Base-by-base conservation (phyloP, 257 asterid species). In the Scutellaria minor region DNA sequence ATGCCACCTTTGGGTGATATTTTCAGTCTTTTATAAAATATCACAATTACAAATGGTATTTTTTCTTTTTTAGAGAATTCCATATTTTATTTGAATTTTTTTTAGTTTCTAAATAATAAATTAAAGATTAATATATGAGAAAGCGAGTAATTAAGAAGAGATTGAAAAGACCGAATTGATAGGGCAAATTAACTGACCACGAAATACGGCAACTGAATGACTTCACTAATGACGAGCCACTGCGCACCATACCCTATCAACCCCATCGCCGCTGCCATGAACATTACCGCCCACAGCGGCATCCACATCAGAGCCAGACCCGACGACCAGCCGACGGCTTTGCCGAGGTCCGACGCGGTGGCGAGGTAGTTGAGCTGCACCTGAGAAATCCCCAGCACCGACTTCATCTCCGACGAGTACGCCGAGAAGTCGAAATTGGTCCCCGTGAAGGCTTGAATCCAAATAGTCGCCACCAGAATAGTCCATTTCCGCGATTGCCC, bases 361-460 rank as follows among this genome's bases (percentile, higher is more conserved):
- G 98, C 96, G 0, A 93, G 86, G 15, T 90, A 90, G 70, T 86
- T 93, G 61, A 93, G 90, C 81, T 90, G 97, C 60, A 90, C 88
- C 84, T 90, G 98, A 8, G 97, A 89, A n/a, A 93, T 65, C 2
- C 89, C 85, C 15, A 93, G 75, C 12, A 84, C 92, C 68, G 76
- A 52, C 84, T 93, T 93, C 83, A 93, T 31, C 71, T 82, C 85
- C 82, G 96, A 83, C 31, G 98, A 93, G 82, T 93, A 93, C 6
- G 92, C 95, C 4, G 98, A 89, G 83, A 93, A 90, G 63, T 93
- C 96, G 77, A 93, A 90, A 64, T 92, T 90, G 6, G 96, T 90
- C 1, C 97, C 97, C 7, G 96, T 93, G 72, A 89, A 93, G 3
- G 98, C 97, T 85, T 93, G 98, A 74, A 93, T 85, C 96, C 95